These are phyloP conservation scores for Phragmites australis DNA, from an alignment of 176 grass and related monocot genomes.

Conservation along the genomic window DNA sequence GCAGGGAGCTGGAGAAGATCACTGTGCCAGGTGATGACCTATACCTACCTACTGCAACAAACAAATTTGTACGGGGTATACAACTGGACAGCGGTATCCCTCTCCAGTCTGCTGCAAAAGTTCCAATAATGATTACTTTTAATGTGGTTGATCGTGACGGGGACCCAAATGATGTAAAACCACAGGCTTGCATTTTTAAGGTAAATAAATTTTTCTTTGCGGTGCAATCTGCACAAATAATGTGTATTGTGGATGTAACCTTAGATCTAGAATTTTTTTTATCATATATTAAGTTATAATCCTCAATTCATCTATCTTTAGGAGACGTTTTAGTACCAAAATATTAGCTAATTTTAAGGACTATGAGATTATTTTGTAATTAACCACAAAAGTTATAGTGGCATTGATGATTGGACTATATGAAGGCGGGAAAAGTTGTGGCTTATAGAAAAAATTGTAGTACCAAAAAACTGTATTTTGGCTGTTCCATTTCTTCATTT, in stretches of 20 bases:
- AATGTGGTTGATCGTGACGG: constrained; percentile 91
- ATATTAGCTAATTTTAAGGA: constrained; percentile 1
- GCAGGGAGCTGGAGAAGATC: constrained; percentile 95
- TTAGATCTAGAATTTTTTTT: constrained; percentile 20
- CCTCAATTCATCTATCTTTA: constrained; percentile 23
- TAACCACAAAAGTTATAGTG: not conserved
- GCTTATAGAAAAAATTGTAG: not conserved
- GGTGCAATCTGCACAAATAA: not conserved
- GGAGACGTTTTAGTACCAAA: not conserved
- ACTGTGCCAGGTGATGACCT: constrained; percentile 86
- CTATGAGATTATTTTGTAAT: constrained; percentile 14
- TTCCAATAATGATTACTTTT: constrained; percentile 99
- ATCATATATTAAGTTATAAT: constrained; percentile 14
- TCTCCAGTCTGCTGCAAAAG: constrained; percentile 99
- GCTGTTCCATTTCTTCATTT: constrained; percentile 20
- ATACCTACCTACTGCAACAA: constrained; percentile 95
- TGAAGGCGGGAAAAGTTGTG: not conserved
- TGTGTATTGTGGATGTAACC: not conserved
- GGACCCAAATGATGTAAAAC: constrained; percentile 80
- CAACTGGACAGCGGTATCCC: constrained; percentile 96
- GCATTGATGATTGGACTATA: not conserved
- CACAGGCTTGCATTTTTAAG: constrained; percentile 99
- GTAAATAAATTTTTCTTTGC: constrained; percentile 42
- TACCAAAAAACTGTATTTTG: constrained; percentile 1
- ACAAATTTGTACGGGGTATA: constrained; percentile 91